Percentiles rank a stretch among this genome's conserved stretches.
Conservation (phyloP, 768 basidiomycete genomes). For the Termitomyces sp. region DNA sequence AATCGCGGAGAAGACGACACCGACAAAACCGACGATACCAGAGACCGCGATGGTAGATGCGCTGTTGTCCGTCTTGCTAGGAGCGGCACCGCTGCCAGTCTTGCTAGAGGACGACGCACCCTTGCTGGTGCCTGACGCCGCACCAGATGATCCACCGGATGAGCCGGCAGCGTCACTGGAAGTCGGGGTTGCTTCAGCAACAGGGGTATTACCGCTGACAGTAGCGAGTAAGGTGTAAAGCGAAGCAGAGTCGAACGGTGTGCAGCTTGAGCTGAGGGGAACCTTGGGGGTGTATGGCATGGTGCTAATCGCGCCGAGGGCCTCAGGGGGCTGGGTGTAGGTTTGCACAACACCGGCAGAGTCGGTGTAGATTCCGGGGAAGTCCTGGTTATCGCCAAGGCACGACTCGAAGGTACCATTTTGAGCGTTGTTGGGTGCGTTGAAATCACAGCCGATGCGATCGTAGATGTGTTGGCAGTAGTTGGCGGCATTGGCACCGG, state of each 20-base stretch:
- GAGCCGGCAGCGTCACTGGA: not conserved
- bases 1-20: constrained; percentile 18
- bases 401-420: constrained; percentile 63
- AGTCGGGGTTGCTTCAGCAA: not conserved
- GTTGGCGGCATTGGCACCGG: constrained; percentile 40
- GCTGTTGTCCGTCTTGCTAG: constrained; percentile 12
- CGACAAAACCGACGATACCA: constrained; percentile 13
- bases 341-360: constrained; percentile 34
- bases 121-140: not conserved
- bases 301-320: constrained; percentile 30
- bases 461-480: constrained; percentile 73
- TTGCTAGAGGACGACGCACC: constrained; percentile 5
- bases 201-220: constrained; percentile 9
- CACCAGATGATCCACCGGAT: not conserved
- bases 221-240: constrained; percentile 25
- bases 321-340: constrained; percentile 38
- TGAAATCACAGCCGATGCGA: constrained; percentile 72
- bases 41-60: constrained; percentile 9
- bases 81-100: constrained; percentile 5
- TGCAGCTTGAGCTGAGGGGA: constrained; percentile 35
- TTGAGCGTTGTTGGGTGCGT: constrained; percentile 61
- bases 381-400: constrained; percentile 59
- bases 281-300: constrained; percentile 37
- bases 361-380: constrained; percentile 47
- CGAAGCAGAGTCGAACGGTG: constrained; percentile 22